Percentiles rank a stretch among this genome's conserved stretches.
These are phyloP conservation scores for Phytopythium litorale DNA, from an alignment of 352 stramenopile species.

Conservation along the genomic window DNA sequence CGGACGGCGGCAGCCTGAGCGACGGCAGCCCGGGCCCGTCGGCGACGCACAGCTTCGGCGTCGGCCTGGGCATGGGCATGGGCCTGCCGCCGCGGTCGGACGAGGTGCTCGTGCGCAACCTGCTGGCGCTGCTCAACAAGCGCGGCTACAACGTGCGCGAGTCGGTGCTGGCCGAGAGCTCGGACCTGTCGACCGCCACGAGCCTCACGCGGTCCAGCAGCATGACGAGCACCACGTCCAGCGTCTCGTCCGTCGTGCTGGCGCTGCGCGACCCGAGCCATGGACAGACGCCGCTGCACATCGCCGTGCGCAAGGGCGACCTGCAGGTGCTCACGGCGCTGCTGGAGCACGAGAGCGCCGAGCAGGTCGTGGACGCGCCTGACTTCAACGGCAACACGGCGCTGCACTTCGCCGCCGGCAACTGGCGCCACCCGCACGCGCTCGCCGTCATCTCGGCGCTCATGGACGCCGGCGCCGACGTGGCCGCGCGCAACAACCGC, in stretches of 20 bases:
- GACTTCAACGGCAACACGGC: conserved; percentile 83
- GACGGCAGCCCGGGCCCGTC: not conserved
- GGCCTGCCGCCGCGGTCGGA: conserved; percentile 27
- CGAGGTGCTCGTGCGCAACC: conserved; percentile 63
- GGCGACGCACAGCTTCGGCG: conserved; percentile 5
- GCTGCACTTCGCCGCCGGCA: conserved; percentile 70
- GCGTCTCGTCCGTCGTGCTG: conserved; percentile 66
- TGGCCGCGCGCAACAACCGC: conserved; percentile 53
- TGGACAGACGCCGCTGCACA: conserved; percentile 72
- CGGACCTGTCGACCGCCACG: conserved; percentile 41
- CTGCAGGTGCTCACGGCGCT: conserved; percentile 66
- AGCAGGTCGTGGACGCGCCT: conserved; percentile 61
- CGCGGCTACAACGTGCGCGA: conserved; percentile 81
- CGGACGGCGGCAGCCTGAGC: conserved; percentile 12
- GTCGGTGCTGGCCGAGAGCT: conserved; percentile 46
- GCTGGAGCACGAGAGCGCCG: conserved; percentile 59
- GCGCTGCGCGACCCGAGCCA: conserved; percentile 68
- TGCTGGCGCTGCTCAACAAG: conserved; percentile 77
- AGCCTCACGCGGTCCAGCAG: conserved; percentile 37
- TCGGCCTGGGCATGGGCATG: not conserved
- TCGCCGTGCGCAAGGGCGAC: conserved; percentile 73
- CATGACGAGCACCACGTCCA: conserved; percentile 56
- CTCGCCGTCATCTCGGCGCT: conserved; percentile 43
- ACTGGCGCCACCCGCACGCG: conserved; percentile 47
- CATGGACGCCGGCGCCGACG: conserved; percentile 47